Conservation (phyloP, 108 stramenopile genomes). For the Conticribra weissflogii region DNA sequence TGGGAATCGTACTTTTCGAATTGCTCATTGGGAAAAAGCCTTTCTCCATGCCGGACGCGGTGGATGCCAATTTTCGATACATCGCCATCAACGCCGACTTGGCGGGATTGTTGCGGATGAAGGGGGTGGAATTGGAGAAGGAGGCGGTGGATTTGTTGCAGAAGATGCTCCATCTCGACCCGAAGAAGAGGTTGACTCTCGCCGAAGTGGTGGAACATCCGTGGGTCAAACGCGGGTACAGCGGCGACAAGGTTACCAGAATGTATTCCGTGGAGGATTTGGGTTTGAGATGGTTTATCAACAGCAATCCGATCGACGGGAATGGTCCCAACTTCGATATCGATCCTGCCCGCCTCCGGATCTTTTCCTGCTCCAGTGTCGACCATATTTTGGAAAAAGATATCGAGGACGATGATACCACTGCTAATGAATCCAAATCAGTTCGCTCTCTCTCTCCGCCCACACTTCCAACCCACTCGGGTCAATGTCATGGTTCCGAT, state of each 20-base stretch:
- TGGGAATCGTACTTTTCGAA: slow-evolving; percentile 89
- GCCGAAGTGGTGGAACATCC: slow-evolving; percentile 78
- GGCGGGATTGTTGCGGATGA: slow-evolving; percentile 36
- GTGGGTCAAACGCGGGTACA: slow-evolving; percentile 53
- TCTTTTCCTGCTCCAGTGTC: neutral
- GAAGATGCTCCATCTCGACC: slow-evolving; percentile 75
- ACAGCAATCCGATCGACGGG: slow-evolving; percentile 26
- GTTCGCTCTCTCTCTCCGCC: neutral
- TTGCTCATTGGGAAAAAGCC: slow-evolving; percentile 80
- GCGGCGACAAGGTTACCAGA: slow-evolving; percentile 5
- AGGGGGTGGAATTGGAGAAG: slow-evolving; percentile 54
- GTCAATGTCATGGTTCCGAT: neutral
- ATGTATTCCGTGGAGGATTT: slow-evolving; percentile 13
- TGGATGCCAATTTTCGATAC: slow-evolving; percentile 61
- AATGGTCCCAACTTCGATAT: neutral
- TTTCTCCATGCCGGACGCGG: slow-evolving; percentile 62
- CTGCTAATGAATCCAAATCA: neutral
- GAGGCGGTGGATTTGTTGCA: slow-evolving; percentile 77
- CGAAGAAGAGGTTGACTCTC: slow-evolving; percentile 67
- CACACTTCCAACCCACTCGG: neutral
- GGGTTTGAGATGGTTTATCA: slow-evolving; percentile 16
- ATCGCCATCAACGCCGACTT: slow-evolving; percentile 60
- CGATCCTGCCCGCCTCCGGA: neutral
- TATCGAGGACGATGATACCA: neutral
- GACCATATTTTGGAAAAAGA: neutral